Base-by-base conservation (phyloP, 2,329 filamentous ascomycete species). In the Phialophora expanda region DNA sequence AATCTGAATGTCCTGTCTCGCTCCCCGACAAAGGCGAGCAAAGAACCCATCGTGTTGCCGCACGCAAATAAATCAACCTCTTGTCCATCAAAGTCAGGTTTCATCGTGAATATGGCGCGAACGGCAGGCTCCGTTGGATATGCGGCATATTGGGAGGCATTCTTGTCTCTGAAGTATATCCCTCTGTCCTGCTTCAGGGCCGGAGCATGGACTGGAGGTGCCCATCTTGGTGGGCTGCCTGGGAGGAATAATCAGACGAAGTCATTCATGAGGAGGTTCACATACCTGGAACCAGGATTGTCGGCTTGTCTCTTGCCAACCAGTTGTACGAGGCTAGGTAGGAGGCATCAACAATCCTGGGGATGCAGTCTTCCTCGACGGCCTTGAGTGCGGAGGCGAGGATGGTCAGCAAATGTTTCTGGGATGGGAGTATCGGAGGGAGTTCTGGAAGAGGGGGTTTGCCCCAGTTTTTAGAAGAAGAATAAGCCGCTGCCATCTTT, bases 221-320 rank as follows among this genome's bases (percentile, higher is more conserved):
- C 2, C 46, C 46, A 50, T 50, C 46, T 8, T 24, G 46, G 46
- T 7, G 46, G 46, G 22, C 46, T 50, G 4, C 46, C 46, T 11
- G n/a, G 46, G 46, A 50, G 46, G 1, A 48, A 48, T 48, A 50
- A 50, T 50, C 46, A 20, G 46, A 24, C 22, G 46, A 24, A 24
- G n/a, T 24, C 46, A 20, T 50, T 24, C 22, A n/a, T 24, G 46
- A 6, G 44, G 44, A 20, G 46, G n/a, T 50, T 50, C 17, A 50
- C 46, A 50, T 50, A 50, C 46, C 46, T 50, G 46, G 8, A 50
- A 50, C 46, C 8, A 50, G 22, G n/a, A 50, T 24, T 24, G n/a
- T 50, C 22, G 46, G 46, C 46, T 50, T 50, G 46, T 50, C 46
- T 50, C 46, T 24, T 50, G 46, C 46, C 46, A 50, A 50, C 46